Evolutionary conservation across 1,139 yeast genomes (phyloP).

Genomic region (Hyphopichia fennica): DNA sequence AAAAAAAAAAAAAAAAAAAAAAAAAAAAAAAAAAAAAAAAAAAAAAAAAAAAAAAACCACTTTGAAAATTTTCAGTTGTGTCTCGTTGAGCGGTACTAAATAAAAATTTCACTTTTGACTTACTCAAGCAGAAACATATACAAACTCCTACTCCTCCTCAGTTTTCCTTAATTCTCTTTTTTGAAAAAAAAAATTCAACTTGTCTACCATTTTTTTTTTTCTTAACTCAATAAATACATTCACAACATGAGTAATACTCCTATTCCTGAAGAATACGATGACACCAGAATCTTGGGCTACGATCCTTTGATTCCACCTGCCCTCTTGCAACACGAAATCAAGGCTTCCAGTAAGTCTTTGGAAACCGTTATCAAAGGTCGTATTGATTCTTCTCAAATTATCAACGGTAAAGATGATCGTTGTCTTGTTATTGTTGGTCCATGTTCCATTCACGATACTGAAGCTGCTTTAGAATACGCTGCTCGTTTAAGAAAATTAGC

Average conservation of each 20-base stretch:
- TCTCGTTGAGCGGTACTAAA: no score
- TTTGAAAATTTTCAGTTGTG: no score
- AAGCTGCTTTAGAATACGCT: conserved; percentile 89
- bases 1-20: no score
- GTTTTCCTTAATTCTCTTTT: neutral
- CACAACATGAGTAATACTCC: conserved; percentile 47
- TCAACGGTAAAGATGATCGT: conserved; percentile 79
- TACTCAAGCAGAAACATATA: no score
- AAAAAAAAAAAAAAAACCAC: no score
- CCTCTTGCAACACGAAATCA: conserved; percentile 85
- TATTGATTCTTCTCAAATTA: conserved; percentile 66
- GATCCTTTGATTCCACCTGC: conserved; percentile 96
- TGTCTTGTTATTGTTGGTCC: conserved; percentile 88
- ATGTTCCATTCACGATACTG: conserved; percentile 94
- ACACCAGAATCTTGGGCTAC: conserved; percentile 87
- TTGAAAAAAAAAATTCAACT: neutral
- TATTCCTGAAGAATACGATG: conserved; percentile 75
- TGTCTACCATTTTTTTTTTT: neutral
- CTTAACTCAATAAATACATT: neutral
- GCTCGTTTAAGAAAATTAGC: conserved; percentile 58
- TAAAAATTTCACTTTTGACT: no score
- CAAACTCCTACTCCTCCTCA: no score
- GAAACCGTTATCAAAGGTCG: conserved; percentile 73
- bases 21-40: no score
- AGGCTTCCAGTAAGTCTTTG: conserved; percentile 60